These are phyloP conservation scores for Pharus latifolius DNA, from an alignment of 176 grass and related monocot genomes.

Conservation along the genomic window DNA sequence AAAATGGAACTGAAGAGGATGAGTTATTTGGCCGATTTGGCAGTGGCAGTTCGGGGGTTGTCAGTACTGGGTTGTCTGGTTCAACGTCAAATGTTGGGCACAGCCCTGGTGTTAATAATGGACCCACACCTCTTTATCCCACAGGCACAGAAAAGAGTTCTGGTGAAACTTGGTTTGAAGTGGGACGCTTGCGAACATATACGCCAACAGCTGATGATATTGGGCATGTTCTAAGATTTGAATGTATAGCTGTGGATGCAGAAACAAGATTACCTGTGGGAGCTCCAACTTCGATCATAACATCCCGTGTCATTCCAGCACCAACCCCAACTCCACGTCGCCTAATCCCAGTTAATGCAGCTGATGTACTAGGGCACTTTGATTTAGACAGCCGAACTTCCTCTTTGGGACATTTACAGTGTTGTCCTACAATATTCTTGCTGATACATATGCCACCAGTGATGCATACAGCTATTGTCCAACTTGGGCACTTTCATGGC, in stretches of 20 bases:
- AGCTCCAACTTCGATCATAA: constrained; percentile 45
- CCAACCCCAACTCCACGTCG: constrained; percentile 65
- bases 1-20: constrained; percentile 73
- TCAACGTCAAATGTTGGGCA: constrained; percentile 35
- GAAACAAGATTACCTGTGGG: constrained; percentile 52
- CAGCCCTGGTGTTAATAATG: constrained; percentile 33
- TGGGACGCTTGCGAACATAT: constrained; percentile 55
- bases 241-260: constrained; percentile 51
- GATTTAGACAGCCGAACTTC: constrained; percentile 43
- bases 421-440: constrained; percentile 87
- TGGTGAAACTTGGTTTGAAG: constrained; percentile 75
- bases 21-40: constrained; percentile 57
- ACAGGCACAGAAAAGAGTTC: constrained; percentile 40
- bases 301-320: constrained; percentile 74
- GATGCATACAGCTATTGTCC: constrained; percentile 79
- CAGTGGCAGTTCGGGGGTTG: constrained; percentile 23
- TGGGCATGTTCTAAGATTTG: constrained; percentile 69
- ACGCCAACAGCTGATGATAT: constrained; percentile 83
- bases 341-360: constrained; percentile 58
- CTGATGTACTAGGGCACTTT: constrained; percentile 37
- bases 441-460: constrained; percentile 61
- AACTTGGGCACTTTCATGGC: constrained; percentile 84
- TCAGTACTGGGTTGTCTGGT: constrained; percentile 22
- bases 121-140: constrained; percentile 31
- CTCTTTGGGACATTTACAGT: constrained; percentile 71